Base-by-base conservation (phyloP, 495 filamentous ascomycete genomes). In the Sporormia fimetaria region DNA sequence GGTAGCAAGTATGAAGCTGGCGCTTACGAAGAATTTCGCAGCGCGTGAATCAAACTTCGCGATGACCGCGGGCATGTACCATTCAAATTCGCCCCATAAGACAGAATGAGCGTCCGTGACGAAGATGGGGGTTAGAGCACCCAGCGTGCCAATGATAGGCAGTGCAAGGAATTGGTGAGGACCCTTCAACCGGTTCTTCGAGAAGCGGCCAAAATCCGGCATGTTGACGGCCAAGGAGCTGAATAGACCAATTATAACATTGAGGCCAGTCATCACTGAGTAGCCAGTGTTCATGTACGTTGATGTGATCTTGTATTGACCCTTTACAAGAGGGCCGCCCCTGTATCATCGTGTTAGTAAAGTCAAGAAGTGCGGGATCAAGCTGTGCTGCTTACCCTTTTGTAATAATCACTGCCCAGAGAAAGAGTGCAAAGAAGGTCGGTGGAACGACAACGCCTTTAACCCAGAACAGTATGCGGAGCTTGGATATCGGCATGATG, bases 171-270 rank as follows among this genome's bases (percentile, higher is more conserved):
- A 62, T 40, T 66, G 62, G 25, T 64, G 58, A 15, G 41, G 42
- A 7, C 60, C 61, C 7, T 40, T 41, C 15, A 63, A 51, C 12
- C 44, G 44, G 37, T 63, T 59, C 30, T 55, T 57, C 5, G 60
- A 60, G 43, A 62, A 65, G 5, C 61, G 57, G 8, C 56, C 54
- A 26, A 63, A 62, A 47, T 63, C 60, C 20, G 61, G 59, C 63
- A 66, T 66, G 54, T 65, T 66, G 28, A 66, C 55, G 1, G 63
- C 61, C 40, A 66, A 58, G 0, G 62, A 60, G 30, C 54, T 58
- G 47, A 66, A 67, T 1, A 66, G 57, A 1, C 65, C 62, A 20
- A 66, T 66, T 32, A 67, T 65, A 22, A 57, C 64, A 44, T 67
- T 65, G 10, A 66, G 48, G 10, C 64, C 62, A 9, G 64, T 66